Conservation (phyloP, 2,329 filamentous ascomycete species). For the Microcera coccophila region DNA sequence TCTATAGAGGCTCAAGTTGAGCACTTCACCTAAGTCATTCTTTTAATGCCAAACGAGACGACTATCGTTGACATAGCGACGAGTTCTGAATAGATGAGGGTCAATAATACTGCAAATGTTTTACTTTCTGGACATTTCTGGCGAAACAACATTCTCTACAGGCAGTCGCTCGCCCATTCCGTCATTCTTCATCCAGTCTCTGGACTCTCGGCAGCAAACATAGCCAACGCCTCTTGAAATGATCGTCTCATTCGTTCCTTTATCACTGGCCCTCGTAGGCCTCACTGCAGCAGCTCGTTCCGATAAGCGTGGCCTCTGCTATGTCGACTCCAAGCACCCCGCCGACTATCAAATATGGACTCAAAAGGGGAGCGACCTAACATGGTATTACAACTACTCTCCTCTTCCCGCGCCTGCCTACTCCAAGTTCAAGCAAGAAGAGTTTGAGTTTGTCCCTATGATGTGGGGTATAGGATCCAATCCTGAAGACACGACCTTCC, state of each 20-base stretch:
- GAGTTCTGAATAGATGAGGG: too few relatives aligned
- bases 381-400: conserved; percentile 84
- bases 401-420: conserved; percentile 53
- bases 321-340: conserved; percentile 54
- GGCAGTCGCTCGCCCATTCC: too few relatives aligned
- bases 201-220: too few relatives aligned
- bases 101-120: too few relatives aligned
- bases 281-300: not conserved
- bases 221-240: too few relatives aligned
- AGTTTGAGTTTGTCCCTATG: conserved; percentile 76
- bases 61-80: too few relatives aligned
- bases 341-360: conserved; percentile 65
- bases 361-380: conserved; percentile 53
- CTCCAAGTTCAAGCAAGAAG: conserved; percentile 43
- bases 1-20: too few relatives aligned
- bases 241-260: not conserved
- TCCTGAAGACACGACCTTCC: conserved; percentile 55
- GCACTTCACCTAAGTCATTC: too few relatives aligned
- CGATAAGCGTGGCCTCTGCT: conserved; percentile 69
- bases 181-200: too few relatives aligned
- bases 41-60: too few relatives aligned
- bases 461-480: conserved; percentile 61
- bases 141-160: too few relatives aligned
- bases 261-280: not conserved
- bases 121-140: too few relatives aligned